These are phyloP conservation scores for Dorcoceras hygrometricum DNA, from an alignment of 257 asterid genomes.

Conservation along the genomic window DNA sequence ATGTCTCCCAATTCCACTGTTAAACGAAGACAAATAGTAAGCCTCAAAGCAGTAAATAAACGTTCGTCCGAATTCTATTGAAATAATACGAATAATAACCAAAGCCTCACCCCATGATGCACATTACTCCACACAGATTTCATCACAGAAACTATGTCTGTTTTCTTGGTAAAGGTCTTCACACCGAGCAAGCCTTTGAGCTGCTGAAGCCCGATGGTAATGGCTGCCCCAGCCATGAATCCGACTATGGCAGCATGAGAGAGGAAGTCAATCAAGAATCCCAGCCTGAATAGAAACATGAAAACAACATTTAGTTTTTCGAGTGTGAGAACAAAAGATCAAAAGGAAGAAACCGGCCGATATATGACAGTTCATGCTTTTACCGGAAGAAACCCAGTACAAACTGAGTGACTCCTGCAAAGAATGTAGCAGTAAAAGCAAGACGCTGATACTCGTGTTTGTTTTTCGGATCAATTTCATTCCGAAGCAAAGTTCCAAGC, in stretches of 20 bases:
- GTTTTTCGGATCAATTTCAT: slow-evolving; percentile 56
- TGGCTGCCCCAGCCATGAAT: slow-evolving; percentile 78
- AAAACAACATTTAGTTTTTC: neutral
- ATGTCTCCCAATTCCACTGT: slow-evolving; percentile 87
- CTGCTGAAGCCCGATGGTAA: slow-evolving; percentile 73
- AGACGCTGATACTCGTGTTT: slow-evolving; percentile 52
- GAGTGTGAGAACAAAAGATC: neutral
- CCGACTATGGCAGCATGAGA: slow-evolving; percentile 78
- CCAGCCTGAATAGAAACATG: slow-evolving; percentile 40
- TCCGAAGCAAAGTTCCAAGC: slow-evolving; percentile 61
- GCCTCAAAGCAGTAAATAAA: neutral
- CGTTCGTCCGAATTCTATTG: neutral
- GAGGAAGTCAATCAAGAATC: slow-evolving; percentile 73
- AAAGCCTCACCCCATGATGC: slow-evolving; percentile 59
- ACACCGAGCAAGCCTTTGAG: slow-evolving; percentile 74
- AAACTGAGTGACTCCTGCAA: slow-evolving; percentile 65
- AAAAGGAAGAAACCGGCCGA: neutral
- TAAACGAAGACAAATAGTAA: neutral
- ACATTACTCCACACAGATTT: slow-evolving; percentile 42
- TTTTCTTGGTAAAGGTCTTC: slow-evolving; percentile 59
- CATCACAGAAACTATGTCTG: slow-evolving; percentile 64
- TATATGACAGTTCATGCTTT: neutral
- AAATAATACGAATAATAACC: too few relatives aligned
- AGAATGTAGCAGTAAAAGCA: slow-evolving; percentile 72
- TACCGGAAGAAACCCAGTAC: slow-evolving; percentile 73